Evolutionary conservation across 2,329 filamentous ascomycete species (phyloP), one percentile per base, ranked within the genome.

Genomic region (Fusarium albosuccineum): DNA sequence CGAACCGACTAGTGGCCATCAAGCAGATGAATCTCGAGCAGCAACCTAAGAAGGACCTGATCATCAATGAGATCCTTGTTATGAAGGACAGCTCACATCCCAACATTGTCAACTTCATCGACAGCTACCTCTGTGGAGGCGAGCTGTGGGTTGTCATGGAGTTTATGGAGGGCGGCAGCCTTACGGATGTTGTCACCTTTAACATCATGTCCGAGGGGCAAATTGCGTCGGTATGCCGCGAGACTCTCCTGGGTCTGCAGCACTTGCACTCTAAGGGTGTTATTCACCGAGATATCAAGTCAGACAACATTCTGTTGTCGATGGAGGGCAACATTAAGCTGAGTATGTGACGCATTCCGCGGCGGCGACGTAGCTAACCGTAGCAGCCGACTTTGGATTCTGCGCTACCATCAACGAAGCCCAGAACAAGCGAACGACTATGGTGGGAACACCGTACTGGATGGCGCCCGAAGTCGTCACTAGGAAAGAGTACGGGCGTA

Each of bases 131-230:
- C 10, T 91, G 94, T 60, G 87, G 89, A 11, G 92, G 95, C 42
- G 96, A 98, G 78, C 83, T 99, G 30, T 99, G 96, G 96, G 96
- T 99, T 2, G 93, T 98, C 34, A 99, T 99, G 96, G 96, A 99
- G 81, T 99, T 95, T 75, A 99, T 99, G 96, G 95, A 99, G 79
- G 96, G 96, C 62, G 96, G 96, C 66, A 97, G 94, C 80, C 83
- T 99, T 77, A 99, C 96, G 10, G 96, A 99, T 79, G 96, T 99
- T 55, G 96, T 99, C 58, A 99, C 96, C 4, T 98, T 97, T 81
- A 98, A 98, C 81, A 97, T 98, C 75, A 98, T 99, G 96, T 95
- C 92, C 8, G 96, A 99, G 79, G 93, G 93, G 3, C 96, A 98
- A 81, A 98, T 99, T 75, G 94, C 96, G 9, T 93, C 94, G 3